A percentile compares a stretch with the other conserved stretches of the same genome.
These are phyloP conservation scores for Cladophialophora carrionii DNA, from an alignment of 2,329 filamentous ascomycete species.

Conservation along the genomic window DNA sequence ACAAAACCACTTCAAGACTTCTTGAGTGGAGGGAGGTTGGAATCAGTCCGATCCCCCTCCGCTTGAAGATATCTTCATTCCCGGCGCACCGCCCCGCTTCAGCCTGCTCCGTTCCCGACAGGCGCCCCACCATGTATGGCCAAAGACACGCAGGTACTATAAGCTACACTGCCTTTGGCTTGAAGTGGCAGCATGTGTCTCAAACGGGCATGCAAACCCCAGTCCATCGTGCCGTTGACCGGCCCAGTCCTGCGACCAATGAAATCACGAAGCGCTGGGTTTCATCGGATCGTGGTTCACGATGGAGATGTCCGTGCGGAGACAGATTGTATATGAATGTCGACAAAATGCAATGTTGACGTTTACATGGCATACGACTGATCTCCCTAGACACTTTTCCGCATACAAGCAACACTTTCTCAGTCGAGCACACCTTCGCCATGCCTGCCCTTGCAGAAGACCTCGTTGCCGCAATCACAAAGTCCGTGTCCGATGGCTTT, in stretches of 20 bases:
- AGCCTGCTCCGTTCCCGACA: not conserved
- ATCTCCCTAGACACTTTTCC: not conserved
- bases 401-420: not conserved
- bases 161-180: not conserved
- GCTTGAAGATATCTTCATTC: not conserved
- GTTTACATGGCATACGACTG: not conserved
- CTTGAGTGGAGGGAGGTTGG: not conserved
- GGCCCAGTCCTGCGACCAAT: not conserved
- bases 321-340: not conserved
- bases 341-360: not conserved
- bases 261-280: not conserved
- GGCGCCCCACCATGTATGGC: not conserved
- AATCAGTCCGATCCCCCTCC: too few relatives aligned
- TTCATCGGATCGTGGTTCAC: not conserved
- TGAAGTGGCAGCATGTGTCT: not conserved
- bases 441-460: slow-evolving; percentile 34
- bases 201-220: not conserved
- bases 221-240: not conserved
- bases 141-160: not conserved
- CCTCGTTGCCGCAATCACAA: slow-evolving; percentile 22
- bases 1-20: not conserved
- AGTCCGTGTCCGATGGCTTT: slow-evolving; percentile 30
- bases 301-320: not conserved
- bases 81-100: not conserved
- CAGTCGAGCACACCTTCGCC: not conserved